Conservation (phyloP, 2,329 filamentous ascomycete species). For the Rhexocercosporidium sp. region DNA sequence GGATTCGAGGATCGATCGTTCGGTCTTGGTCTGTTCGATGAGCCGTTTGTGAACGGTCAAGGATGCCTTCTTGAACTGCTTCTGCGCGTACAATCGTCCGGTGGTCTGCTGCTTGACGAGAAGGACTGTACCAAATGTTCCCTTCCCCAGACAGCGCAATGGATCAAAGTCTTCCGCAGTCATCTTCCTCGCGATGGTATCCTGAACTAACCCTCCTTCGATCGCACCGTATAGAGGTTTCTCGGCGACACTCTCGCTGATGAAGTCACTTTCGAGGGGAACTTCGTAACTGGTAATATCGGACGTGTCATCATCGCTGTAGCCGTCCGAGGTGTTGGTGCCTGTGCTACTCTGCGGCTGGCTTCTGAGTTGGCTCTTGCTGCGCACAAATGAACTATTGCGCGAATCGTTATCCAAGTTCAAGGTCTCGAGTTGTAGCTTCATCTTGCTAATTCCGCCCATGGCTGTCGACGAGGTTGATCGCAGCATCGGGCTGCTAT, state of each 20-base stretch:
- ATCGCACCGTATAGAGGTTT: conserved; percentile 48
- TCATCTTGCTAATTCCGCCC: conserved; percentile 82
- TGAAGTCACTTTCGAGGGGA: conserved; percentile 81
- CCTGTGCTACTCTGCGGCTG: conserved; percentile 55
- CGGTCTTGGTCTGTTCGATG: conserved; percentile 96
- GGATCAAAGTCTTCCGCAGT: conserved; percentile 88
- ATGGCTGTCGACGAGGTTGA: conserved; percentile 52
- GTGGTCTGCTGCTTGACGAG: conserved; percentile 89
- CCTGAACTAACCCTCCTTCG: conserved; percentile 60
- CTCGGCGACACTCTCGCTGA: conserved; percentile 65
- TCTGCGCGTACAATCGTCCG: conserved; percentile 92
- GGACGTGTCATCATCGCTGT: conserved; percentile 67
- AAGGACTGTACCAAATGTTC: conserved; percentile 92
- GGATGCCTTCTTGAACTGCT: conserved; percentile 97
- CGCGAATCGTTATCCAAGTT: conserved; percentile 64
- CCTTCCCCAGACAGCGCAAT: conserved; percentile 91
- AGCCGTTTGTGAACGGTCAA: conserved; percentile 94
- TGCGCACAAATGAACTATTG: conserved; percentile 60
- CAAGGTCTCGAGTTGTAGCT: conserved; percentile 79
- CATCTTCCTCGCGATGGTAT: conserved; percentile 73
- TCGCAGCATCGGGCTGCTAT: conserved; percentile 67
- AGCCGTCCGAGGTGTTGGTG: conserved; percentile 40
- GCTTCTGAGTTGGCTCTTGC: conserved; percentile 61
- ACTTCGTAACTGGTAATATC: conserved; percentile 87
- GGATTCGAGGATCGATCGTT: conserved; percentile 91